Evolutionary conservation across 176 grass and related monocot species (phyloP).

Genomic region (Typha latifolia): DNA sequence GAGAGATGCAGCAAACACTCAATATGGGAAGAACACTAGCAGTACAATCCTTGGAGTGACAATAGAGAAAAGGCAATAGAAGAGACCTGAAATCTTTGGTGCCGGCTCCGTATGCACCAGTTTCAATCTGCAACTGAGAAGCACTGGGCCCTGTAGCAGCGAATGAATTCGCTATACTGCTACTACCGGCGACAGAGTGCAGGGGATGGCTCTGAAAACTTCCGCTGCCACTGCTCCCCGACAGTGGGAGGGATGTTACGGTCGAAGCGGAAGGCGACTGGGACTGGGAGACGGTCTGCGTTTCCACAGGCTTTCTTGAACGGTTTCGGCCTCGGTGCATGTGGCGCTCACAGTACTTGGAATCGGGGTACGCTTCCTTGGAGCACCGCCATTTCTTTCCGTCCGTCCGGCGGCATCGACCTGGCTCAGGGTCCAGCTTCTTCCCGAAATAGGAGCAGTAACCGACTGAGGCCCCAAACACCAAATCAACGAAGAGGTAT

Average conservation of each 20-base stretch:
- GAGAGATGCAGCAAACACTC: neutral
- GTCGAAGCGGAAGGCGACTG: conserved; percentile 8
- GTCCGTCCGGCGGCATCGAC: conserved; percentile 87
- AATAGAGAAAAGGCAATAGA: neutral
- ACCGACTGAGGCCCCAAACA: conserved; percentile 27
- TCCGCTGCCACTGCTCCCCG: neutral
- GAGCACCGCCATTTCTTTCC: conserved; percentile 99
- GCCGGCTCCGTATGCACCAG: conserved; percentile 23
- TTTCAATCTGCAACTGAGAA: conserved; percentile 40
- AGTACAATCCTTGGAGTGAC: neutral
- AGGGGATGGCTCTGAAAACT: neutral
- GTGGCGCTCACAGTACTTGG: conserved; percentile 97
- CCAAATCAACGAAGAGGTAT: no score
- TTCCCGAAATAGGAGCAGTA: conserved; percentile 75
- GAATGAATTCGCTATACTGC: conserved; percentile 12
- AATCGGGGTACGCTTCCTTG: conserved; percentile 79
- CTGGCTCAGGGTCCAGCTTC: conserved; percentile 89
- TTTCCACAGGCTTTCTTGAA: conserved; percentile 99
- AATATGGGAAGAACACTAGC: neutral
- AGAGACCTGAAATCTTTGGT: conserved; percentile 55
- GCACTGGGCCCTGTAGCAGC: conserved; percentile 8
- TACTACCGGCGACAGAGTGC: conserved; percentile 12
- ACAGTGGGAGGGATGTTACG: conserved; percentile 12
- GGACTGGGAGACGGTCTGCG: conserved; percentile 40
- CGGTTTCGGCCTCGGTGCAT: conserved; percentile 91